Evolutionary conservation across 306 rosid genomes (phyloP).

Genomic region (Astragalus glycyphyllos): DNA sequence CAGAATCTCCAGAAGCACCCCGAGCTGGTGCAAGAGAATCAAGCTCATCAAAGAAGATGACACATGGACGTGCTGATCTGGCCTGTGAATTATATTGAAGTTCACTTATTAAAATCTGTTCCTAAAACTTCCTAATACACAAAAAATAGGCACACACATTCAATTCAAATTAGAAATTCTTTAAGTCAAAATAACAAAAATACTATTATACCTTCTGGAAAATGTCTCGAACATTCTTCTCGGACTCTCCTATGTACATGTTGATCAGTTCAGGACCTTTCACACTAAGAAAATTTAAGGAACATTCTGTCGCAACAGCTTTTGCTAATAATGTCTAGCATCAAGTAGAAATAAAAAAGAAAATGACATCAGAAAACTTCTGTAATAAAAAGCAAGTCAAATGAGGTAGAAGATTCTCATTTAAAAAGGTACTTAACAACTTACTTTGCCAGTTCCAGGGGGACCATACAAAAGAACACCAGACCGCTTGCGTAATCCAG

Average conservation of each 20-base stretch:
- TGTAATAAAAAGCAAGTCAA: background rate
- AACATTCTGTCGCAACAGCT: slow-evolving; percentile 98
- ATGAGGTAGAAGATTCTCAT: slow-evolving; percentile 33
- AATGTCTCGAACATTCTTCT: slow-evolving; percentile 91
- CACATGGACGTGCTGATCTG: slow-evolving; percentile 96
- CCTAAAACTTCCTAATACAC: background rate
- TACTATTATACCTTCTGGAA: slow-evolving; percentile 74
- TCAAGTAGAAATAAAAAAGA: slow-evolving; percentile 26
- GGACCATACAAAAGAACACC: slow-evolving; percentile 97
- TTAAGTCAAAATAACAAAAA: slow-evolving; percentile 35
- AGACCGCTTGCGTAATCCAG: slow-evolving; percentile 93
- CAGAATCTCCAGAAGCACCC: slow-evolving; percentile 97
- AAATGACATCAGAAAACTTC: slow-evolving; percentile 13
- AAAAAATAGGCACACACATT: background rate
- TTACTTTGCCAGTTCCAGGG: slow-evolving; percentile 97
- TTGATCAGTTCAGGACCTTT: slow-evolving; percentile 97
- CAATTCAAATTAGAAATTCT: slow-evolving; percentile 33
- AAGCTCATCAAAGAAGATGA: slow-evolving; percentile 93
- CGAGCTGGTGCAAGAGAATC: slow-evolving; percentile 99
- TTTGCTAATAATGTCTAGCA: slow-evolving; percentile 88
- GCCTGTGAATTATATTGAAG: slow-evolving; percentile 56
- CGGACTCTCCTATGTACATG: slow-evolving; percentile 99
- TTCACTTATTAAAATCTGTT: slow-evolving; percentile 35
- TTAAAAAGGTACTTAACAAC: slow-evolving; percentile 31
- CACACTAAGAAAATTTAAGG: slow-evolving; percentile 92